These are phyloP conservation scores for Yamadazyma friedrichii DNA, from an alignment of 1,139 yeast genomes.

Conservation along the genomic window DNA sequence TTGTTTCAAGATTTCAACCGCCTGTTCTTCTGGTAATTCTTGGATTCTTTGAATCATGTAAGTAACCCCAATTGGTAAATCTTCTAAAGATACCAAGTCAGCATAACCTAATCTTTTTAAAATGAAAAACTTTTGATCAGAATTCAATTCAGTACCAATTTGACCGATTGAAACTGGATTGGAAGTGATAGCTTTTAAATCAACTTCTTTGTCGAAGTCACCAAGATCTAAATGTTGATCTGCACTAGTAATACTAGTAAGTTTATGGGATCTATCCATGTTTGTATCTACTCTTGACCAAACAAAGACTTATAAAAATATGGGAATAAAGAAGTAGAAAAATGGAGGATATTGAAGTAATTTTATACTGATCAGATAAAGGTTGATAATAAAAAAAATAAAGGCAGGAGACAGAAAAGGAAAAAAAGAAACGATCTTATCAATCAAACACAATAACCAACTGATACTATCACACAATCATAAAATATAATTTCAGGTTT, in stretches of 20 bases:
- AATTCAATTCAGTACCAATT: slow-evolving; percentile 22
- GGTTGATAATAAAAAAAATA: neutral
- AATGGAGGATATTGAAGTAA: neutral
- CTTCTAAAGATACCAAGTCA: slow-evolving; percentile 17
- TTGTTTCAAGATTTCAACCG: slow-evolving; percentile 20
- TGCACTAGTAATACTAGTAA: slow-evolving; percentile 11
- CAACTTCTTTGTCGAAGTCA: slow-evolving; percentile 3
- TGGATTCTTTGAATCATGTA: slow-evolving; percentile 24
- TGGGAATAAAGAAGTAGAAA: neutral
- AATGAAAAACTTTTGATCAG: slow-evolving; percentile 16
- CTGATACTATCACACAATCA: too few species aligned
- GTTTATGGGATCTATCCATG: slow-evolving; percentile 23
- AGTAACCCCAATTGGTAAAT: slow-evolving; percentile 21
- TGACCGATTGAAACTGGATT: slow-evolving; percentile 22
- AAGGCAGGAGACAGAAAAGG: neutral
- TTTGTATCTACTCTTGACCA: too few species aligned
- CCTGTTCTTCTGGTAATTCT: slow-evolving; percentile 15
- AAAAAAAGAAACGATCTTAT: too few species aligned
- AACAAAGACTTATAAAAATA: too few species aligned
- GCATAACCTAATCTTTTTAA: slow-evolving; percentile 19
- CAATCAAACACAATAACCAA: too few species aligned
- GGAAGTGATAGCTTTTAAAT: slow-evolving; percentile 19
- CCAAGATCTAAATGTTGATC: slow-evolving; percentile 8
- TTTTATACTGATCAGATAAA: too few species aligned
- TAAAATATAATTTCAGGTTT: neutral